Conservation (phyloP, 108 stramenopile species). For the Cyclostephanos tholiformis region DNA sequence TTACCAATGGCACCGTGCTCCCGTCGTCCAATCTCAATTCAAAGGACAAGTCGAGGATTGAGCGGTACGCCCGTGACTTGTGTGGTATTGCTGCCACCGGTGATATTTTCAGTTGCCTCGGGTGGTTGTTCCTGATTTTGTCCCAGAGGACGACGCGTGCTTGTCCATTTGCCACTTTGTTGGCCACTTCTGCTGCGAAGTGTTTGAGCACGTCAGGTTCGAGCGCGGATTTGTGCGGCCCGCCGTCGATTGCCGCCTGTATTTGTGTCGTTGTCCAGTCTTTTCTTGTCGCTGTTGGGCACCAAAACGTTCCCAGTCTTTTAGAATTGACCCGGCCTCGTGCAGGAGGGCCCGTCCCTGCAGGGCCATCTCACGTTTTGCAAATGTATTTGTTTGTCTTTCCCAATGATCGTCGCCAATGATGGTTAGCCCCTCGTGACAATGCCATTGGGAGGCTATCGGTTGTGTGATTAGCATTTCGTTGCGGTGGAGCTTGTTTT, state of each 20-base stretch:
- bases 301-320: slow-evolving; percentile 15
- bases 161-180: slow-evolving; percentile 12
- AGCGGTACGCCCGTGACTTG: slow-evolving; percentile 9
- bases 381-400: not conserved
- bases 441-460: not conserved
- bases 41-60: slow-evolving; percentile 23
- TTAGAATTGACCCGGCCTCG: slow-evolving; percentile 8
- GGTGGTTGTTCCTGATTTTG: slow-evolving; percentile 8
- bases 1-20: not conserved
- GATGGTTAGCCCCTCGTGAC: not conserved
- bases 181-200: slow-evolving; percentile 4
- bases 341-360: slow-evolving; percentile 15
- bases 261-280: slow-evolving; percentile 22
- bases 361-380: slow-evolving; percentile 3
- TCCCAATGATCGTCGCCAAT: not conserved
- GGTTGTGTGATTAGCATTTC: not conserved
- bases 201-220: slow-evolving; percentile 12
- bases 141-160: slow-evolving; percentile 21
- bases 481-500: not conserved
- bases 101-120: slow-evolving; percentile 21
- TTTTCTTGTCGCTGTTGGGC: slow-evolving; percentile 9
- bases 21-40: slow-evolving; percentile 8
- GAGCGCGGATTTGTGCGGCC: slow-evolving; percentile 28
- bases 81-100: slow-evolving; percentile 25
- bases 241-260: slow-evolving; percentile 21